Evolutionary conservation across 1,284 basidiomycete species (phyloP).

Genomic region (Cryptococcus neoformans): DNA sequence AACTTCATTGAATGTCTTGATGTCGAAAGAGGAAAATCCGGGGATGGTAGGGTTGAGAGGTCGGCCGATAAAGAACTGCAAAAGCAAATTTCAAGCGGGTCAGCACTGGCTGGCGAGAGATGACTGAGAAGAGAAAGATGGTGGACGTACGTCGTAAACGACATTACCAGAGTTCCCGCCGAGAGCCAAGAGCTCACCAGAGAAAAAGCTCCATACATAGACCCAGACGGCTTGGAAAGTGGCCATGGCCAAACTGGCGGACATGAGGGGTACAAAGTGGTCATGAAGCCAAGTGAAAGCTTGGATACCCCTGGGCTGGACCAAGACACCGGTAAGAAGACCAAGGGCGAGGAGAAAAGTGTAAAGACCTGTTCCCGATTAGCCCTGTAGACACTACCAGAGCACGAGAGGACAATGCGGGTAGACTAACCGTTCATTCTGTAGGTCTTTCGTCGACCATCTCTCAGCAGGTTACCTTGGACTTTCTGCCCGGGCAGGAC

Average conservation of each 20-base stretch:
- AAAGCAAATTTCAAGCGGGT: neutral
- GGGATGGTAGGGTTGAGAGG: constrained; percentile 79
- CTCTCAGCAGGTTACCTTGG: constrained; percentile 72
- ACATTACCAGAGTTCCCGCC: constrained; percentile 87
- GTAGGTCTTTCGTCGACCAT: constrained; percentile 75
- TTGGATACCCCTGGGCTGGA: constrained; percentile 64
- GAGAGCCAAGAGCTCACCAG: constrained; percentile 67
- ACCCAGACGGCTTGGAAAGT: constrained; percentile 68
- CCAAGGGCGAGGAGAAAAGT: constrained; percentile 79
- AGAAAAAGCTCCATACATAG: constrained; percentile 69
- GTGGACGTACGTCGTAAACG: constrained; percentile 78
- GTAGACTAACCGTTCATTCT: constrained; percentile 81
- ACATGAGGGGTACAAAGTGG: constrained; percentile 85
- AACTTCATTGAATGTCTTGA: constrained; percentile 97
- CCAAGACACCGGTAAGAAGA: constrained; percentile 63
- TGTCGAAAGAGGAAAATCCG: constrained; percentile 65
- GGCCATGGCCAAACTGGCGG: constrained; percentile 79
- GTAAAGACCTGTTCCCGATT: constrained; percentile 63
- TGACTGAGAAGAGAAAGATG: neutral
- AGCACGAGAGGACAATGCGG: neutral
- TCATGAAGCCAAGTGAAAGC: constrained; percentile 88
- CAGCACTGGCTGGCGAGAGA: neutral
- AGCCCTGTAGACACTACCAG: no score
- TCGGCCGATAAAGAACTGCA: constrained; percentile 94
- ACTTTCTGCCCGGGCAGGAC: constrained; percentile 84